Conservation (phyloP, 2,329 filamentous ascomycete genomes). For the Penicillium expansum region DNA sequence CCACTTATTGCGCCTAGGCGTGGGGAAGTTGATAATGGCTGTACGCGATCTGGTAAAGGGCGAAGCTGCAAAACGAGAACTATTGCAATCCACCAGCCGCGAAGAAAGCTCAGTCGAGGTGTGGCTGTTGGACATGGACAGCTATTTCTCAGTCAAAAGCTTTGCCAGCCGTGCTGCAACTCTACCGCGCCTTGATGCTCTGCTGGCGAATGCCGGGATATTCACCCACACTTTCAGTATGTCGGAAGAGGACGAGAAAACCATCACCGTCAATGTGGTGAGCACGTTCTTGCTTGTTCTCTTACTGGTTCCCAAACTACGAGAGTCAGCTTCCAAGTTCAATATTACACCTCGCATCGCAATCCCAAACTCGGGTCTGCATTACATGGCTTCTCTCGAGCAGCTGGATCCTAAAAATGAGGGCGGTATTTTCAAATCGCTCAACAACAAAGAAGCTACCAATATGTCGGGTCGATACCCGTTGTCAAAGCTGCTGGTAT, state of each 20-base stretch:
- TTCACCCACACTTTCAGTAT: constrained; percentile 44
- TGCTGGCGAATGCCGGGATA: constrained; percentile 44
- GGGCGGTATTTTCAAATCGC: constrained; percentile 11
- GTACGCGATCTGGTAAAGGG: constrained; percentile 9
- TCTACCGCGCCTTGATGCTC: constrained; percentile 32
- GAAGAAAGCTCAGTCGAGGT: constrained; percentile 6
- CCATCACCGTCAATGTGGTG: constrained; percentile 41
- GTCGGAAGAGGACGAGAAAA: constrained; percentile 8
- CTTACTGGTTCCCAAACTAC: constrained; percentile 50
- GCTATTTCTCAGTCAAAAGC: constrained; percentile 31
- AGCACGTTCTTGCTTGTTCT: constrained; percentile 49
- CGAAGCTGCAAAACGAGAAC: constrained; percentile 4
- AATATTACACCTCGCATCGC: constrained; percentile 16
- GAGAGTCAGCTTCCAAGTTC: constrained; percentile 7
- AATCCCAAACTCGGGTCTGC: constrained; percentile 20
- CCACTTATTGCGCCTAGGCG: constrained; percentile 8
- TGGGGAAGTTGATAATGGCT: constrained; percentile 8
- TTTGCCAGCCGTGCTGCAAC: constrained; percentile 29
- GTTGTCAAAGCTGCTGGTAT: constrained; percentile 19
- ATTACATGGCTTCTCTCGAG: constrained; percentile 15
- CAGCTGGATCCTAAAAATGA: constrained; percentile 8
- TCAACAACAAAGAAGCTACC: constrained; percentile 16
- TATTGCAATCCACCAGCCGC: constrained; percentile 5
- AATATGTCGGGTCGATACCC: constrained; percentile 17
- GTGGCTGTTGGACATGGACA: constrained; percentile 38